Evolutionary conservation across 1,284 basidiomycete genomes (phyloP).

Genomic region (Sanghuangporus sanghuang): DNA sequence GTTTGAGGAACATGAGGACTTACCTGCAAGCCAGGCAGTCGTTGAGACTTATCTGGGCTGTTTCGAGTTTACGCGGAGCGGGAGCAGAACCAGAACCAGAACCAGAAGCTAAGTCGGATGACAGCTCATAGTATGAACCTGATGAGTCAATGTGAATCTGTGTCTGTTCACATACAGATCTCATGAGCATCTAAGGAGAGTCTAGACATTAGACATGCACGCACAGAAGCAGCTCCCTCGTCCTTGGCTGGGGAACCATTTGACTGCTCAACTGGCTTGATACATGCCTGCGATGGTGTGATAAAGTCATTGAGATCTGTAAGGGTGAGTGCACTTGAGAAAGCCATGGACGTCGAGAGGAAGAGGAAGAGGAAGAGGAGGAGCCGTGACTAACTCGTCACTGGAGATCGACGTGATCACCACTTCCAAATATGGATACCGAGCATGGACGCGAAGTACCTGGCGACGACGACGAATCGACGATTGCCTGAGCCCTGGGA

Average conservation of each 20-base stretch:
- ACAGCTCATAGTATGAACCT: slow-evolving; percentile 78
- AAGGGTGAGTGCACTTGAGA: slow-evolving; percentile 86
- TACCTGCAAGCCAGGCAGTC: slow-evolving; percentile 92
- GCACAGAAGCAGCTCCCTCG: slow-evolving; percentile 55
- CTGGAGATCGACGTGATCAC: not conserved
- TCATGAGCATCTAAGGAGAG: not conserved
- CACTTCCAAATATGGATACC: not conserved
- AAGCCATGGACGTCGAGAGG: slow-evolving; percentile 57
- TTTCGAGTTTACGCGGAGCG: slow-evolving; percentile 61
- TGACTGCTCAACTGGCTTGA: slow-evolving; percentile 86
- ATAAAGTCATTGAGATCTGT: slow-evolving; percentile 99
- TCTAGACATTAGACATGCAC: slow-evolving; percentile 22
- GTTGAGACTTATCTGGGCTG: slow-evolving; percentile 93
- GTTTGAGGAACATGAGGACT: slow-evolving; percentile 22
- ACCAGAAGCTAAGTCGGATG: slow-evolving; percentile 25
- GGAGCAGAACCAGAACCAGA: slow-evolving; percentile 18
- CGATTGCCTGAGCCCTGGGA: no score
- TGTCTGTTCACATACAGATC: slow-evolving; percentile 53
- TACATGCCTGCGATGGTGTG: slow-evolving; percentile 95
- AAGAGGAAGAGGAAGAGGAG: not conserved
- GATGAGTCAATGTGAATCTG: slow-evolving; percentile 83
- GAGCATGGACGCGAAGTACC: not conserved
- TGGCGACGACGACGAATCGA: no score
- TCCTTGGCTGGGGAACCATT: slow-evolving; percentile 41
- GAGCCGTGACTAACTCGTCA: not conserved